Evolutionary conservation across 2,329 filamentous ascomycete genomes (phyloP).

Genomic region (Scytalidium lignicola): DNA sequence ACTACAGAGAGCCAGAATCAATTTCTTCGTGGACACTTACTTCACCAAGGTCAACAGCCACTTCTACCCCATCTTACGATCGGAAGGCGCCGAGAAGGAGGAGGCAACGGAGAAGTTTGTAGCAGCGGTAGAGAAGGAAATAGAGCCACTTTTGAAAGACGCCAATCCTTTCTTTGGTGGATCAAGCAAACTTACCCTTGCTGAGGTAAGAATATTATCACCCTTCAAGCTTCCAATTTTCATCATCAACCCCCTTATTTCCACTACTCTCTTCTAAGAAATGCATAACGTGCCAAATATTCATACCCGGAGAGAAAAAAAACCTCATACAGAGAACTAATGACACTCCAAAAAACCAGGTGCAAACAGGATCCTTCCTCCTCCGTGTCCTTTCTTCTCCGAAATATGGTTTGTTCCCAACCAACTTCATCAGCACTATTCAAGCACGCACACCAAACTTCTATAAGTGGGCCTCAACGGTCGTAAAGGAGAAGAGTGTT

Average conservation of each 20-base stretch:
- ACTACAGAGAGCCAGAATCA: slow-evolving; percentile 58
- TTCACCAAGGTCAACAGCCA: slow-evolving; percentile 53
- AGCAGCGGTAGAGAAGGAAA: slow-evolving; percentile 57
- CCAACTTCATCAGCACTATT: slow-evolving; percentile 40
- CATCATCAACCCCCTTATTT: slow-evolving; percentile 11
- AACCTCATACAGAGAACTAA: too few relatives aligned
- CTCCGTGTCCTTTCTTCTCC: slow-evolving; percentile 52
- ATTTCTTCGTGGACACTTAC: slow-evolving; percentile 70
- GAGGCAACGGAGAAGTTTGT: slow-evolving; percentile 47
- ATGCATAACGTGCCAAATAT: too few relatives aligned
- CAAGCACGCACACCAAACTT: slow-evolving; percentile 58
- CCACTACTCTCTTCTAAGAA: too few relatives aligned
- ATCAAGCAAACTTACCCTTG: slow-evolving; percentile 60
- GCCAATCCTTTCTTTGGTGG: slow-evolving; percentile 60
- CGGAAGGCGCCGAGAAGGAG: slow-evolving; percentile 37
- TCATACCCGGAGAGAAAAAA: too few relatives aligned
- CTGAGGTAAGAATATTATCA: slow-evolving; percentile 53
- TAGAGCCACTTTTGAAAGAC: slow-evolving; percentile 63
- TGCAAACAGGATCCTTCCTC: slow-evolving; percentile 61
- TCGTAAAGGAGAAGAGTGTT: slow-evolving; percentile 60
- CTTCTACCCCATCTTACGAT: slow-evolving; percentile 38
- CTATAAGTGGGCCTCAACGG: slow-evolving; percentile 59
- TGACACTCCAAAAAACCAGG: slow-evolving; percentile 33
- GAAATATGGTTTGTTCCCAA: slow-evolving; percentile 50
- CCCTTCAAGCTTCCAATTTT: neutral